Evolutionary conservation across 2,329 filamentous ascomycete species (phyloP).

Genomic region (Calonectria henricotiae): DNA sequence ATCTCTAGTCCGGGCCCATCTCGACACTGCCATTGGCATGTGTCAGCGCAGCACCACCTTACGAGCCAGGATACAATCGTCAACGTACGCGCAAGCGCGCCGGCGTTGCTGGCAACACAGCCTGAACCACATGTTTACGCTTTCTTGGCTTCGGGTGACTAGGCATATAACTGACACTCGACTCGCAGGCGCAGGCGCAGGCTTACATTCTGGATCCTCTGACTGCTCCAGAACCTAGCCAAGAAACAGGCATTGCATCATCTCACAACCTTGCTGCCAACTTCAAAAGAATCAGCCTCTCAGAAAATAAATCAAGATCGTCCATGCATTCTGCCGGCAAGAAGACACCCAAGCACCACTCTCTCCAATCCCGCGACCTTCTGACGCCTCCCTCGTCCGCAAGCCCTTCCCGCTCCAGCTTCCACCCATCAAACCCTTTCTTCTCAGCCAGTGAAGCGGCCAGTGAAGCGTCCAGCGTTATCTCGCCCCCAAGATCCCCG

Average conservation of each 20-base stretch:
- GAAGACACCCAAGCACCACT: conserved; percentile 31
- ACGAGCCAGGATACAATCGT: conserved; percentile 36
- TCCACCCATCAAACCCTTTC: conserved; percentile 65
- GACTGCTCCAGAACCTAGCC: conserved; percentile 77
- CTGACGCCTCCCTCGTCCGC: conserved; percentile 71
- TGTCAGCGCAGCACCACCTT: conserved; percentile 41
- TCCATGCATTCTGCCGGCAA: conserved; percentile 31
- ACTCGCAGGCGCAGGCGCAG: conserved; percentile 75
- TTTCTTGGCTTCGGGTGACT: conserved; percentile 18
- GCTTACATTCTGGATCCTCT: conserved; percentile 81
- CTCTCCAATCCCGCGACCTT: conserved; percentile 43
- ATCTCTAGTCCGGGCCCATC: conserved; percentile 32
- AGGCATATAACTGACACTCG: conserved; percentile 26
- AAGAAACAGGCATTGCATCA: conserved; percentile 71
- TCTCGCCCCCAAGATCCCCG: conserved; percentile 46
- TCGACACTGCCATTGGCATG: conserved; percentile 41
- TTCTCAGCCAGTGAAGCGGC: conserved; percentile 39
- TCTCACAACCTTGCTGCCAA: conserved; percentile 48
- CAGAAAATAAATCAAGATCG: conserved; percentile 36
- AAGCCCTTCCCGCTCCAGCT: conserved; percentile 66
- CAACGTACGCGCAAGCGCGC: conserved; percentile 49
- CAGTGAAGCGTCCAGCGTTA: conserved; percentile 38
- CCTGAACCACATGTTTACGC: conserved; percentile 25
- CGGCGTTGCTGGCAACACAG: conserved; percentile 43
- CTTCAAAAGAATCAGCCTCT: conserved; percentile 43